Evolutionary conservation across 192 early-diverging fungal species (phyloP).

Genomic region (Backusella westeae): DNA sequence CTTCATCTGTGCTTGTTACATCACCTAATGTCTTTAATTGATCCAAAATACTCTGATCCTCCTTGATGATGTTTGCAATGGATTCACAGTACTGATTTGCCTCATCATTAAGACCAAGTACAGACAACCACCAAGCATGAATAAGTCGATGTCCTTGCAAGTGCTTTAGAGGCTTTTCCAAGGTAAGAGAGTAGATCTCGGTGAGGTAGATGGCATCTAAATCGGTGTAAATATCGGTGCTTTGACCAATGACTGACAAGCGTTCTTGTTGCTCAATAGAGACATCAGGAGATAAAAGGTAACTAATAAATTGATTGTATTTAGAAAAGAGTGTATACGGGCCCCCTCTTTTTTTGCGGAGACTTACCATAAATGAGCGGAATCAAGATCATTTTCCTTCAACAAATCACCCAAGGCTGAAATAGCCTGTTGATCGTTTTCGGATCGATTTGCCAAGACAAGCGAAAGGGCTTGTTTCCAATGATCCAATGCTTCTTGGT

Average conservation of each 20-base stretch:
- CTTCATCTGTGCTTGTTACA: slow-evolving; percentile 49
- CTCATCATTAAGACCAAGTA: slow-evolving; percentile 70
- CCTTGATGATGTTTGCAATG: slow-evolving; percentile 68
- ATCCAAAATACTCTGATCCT: slow-evolving; percentile 54
- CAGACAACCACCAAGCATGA: slow-evolving; percentile 79
- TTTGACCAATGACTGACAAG: slow-evolving; percentile 5
- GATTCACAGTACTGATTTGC: slow-evolving; percentile 79
- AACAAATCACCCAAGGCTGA: slow-evolving; percentile 78
- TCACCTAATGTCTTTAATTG: slow-evolving; percentile 73
- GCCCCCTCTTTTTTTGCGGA: background rate
- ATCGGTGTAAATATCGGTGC: slow-evolving; percentile 39
- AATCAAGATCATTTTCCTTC: slow-evolving; percentile 43
- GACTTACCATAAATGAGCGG: slow-evolving; percentile 80
- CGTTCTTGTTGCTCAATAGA: slow-evolving; percentile 23
- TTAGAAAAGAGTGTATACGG: background rate
- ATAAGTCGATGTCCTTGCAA: slow-evolving; percentile 88
- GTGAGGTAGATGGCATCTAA: slow-evolving; percentile 66
- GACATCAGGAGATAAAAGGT: slow-evolving; percentile 55
- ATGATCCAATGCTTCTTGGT: slow-evolving; percentile 39
- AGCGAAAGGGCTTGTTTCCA: slow-evolving; percentile 79
- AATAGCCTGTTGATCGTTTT: slow-evolving; percentile 68
- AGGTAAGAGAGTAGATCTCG: slow-evolving; percentile 82
- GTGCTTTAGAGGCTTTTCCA: slow-evolving; percentile 63
- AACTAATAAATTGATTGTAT: slow-evolving; percentile 38
- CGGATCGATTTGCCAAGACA: slow-evolving; percentile 83